A percentile compares a stretch with the other conserved stretches of the same genome.
Evolutionary conservation across 192 early-diverging fungal species (phyloP).

Genomic region (Coemansia sp.): DNA sequence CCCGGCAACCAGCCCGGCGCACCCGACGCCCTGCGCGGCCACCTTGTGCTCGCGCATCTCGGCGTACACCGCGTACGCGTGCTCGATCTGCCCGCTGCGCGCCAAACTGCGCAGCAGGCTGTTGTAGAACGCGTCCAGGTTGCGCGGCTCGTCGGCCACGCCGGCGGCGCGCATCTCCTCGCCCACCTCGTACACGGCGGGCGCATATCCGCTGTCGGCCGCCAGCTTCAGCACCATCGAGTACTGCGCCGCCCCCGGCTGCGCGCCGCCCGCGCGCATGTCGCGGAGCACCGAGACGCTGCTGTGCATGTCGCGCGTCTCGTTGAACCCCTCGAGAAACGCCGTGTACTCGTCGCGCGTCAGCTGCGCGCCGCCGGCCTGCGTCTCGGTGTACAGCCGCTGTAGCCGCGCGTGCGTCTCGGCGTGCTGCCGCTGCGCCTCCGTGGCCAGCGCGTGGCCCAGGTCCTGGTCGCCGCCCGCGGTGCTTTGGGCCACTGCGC

Average conservation of each 20-base stretch:
- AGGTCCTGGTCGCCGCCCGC: not conserved
- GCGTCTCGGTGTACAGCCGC: constrained; percentile 9
- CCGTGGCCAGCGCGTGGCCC: constrained; percentile 1
- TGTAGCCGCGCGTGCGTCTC: constrained; percentile 2
- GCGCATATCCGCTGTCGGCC: not conserved
- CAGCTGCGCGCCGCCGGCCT: not conserved
- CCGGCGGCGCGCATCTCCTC: constrained; percentile 33
- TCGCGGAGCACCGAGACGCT: constrained; percentile 23
- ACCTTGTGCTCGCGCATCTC: constrained; percentile 14
- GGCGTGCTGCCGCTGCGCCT: not conserved
- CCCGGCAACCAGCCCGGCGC: constrained; percentile 1
- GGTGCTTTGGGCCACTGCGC: constrained; percentile 12
- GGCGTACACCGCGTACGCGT: constrained; percentile 20
- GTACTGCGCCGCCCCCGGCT: constrained; percentile 12
- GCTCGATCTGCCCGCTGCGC: constrained; percentile 10
- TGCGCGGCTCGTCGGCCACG: constrained; percentile 3
- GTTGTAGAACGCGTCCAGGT: constrained; percentile 16
- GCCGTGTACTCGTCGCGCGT: constrained; percentile 11
- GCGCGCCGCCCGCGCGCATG: constrained; percentile 11
- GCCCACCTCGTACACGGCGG: constrained; percentile 9
- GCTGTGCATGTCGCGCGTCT: not conserved
- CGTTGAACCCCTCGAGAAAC: constrained; percentile 30
- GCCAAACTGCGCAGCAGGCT: constrained; percentile 14
- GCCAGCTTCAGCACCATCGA: constrained; percentile 20
- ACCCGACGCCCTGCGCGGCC: not conserved